Conservation (phyloP, 371 early-diverging fungal species). For the Actinomucor elegans region DNA sequence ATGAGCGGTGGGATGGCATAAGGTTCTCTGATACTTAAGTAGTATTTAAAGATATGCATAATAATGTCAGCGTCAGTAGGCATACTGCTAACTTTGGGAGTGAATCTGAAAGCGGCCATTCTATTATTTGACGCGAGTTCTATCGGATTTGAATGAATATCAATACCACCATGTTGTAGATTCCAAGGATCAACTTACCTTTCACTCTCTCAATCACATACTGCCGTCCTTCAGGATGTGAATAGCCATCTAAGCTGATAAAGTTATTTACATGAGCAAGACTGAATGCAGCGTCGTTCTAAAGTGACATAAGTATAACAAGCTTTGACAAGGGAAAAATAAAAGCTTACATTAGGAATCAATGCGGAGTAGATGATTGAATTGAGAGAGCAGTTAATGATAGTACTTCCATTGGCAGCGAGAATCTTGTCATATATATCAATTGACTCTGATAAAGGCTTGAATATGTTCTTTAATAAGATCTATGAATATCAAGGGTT, state of each 20-base stretch:
- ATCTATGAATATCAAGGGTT: constrained; percentile 64
- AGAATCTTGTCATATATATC: constrained; percentile 26
- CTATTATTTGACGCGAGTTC: constrained; percentile 13
- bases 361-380: too few species aligned
- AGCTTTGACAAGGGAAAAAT: too few species aligned
- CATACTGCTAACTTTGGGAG: constrained; percentile 37
- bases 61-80: constrained; percentile 19
- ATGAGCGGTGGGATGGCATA: constrained; percentile 21
- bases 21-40: constrained; percentile 12
- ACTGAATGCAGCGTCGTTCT: constrained; percentile 8
- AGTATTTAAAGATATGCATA: constrained; percentile 8
- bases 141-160: neutral
- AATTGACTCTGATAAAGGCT: constrained; percentile 60
- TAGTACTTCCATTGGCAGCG: too few species aligned
- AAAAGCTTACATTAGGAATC: too few species aligned
- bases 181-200: constrained; percentile 30
- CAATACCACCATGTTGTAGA: neutral
- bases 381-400: too few species aligned
- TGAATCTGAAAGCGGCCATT: constrained; percentile 51
- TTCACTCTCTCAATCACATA: constrained; percentile 26
- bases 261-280: constrained; percentile 9
- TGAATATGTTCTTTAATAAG: constrained; percentile 73
- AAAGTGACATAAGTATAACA: neutral
- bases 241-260: constrained; percentile 20
- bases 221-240: constrained; percentile 1